A percentile compares a stretch with the other conserved stretches of the same genome.
phyloP scores from a whole-genome alignment of 306 rosid genomes.

The Malus asiatica region DNA sequence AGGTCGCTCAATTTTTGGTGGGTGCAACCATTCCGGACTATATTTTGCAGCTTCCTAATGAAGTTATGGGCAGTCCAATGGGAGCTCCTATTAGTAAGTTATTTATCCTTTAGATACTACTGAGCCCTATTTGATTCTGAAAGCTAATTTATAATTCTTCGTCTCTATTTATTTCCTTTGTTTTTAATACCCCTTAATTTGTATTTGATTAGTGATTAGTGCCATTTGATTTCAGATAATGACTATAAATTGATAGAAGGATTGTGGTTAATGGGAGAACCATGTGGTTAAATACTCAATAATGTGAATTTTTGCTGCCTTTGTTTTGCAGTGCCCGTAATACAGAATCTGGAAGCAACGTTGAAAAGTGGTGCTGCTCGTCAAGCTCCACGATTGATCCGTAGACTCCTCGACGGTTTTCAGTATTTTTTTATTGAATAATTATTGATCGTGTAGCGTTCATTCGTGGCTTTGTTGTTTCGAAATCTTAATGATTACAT shows the following conservation, averaged over 20 bases:
- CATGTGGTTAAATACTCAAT: not conserved
- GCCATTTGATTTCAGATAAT: not conserved
- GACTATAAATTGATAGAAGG: not conserved
- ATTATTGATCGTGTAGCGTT: not conserved
- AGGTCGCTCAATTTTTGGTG: conserved; percentile 85
- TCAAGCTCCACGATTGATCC: conserved; percentile 56
- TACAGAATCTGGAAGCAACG: conserved; percentile 78
- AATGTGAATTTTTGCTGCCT: not conserved
- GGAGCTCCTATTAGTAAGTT: conserved; percentile 69
- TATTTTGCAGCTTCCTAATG: conserved; percentile 80
- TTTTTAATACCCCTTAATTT: too few relatives aligned
- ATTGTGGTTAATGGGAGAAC: not conserved
- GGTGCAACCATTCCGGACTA: conserved; percentile 70
- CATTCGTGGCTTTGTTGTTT: not conserved
- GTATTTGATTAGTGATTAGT: not conserved
- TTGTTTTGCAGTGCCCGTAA: conserved; percentile 78
- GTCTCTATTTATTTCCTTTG: too few relatives aligned
- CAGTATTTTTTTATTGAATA: too few relatives aligned
- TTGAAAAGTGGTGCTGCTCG: conserved; percentile 72
- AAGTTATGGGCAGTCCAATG: conserved; percentile 87
- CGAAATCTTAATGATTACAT: not conserved
- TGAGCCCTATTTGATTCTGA: not conserved
- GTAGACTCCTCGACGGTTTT: not conserved
- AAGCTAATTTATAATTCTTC: not conserved
- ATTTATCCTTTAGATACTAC: not conserved